Base-by-base conservation (phyloP, 108 stramenopile genomes). In the Skeletonema potamos region DNA sequence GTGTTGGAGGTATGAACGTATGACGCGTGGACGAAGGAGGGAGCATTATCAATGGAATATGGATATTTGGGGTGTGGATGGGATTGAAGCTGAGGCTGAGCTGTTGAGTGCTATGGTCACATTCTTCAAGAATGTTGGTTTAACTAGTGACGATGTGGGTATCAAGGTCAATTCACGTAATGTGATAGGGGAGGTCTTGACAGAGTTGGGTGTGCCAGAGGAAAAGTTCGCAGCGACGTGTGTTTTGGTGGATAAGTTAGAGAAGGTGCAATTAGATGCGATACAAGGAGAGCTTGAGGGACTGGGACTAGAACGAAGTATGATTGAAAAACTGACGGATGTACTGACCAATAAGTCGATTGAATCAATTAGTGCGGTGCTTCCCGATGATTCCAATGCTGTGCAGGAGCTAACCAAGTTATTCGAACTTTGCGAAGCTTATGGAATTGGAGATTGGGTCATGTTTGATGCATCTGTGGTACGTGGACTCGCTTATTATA, bases 11-110 rank as follows among this genome's bases (percentile, higher is more conserved):
- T 99, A 99, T 73, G 98, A 99, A 70, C 89, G 98, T 12, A 99
- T 96, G 95, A 99, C 98, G 11, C 73, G 98, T n/a, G 98, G 98
- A 17, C 87, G 98, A 28, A 74, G 97, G 43, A 82, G 98, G 55
- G 98, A 99, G 74, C 98, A 99, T 73, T 99, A 94, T 79, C 98
- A 99, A 84, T 99, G 97, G 98, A 99, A 98, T 82, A 83, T 97
- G 94, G 96, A 94, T 78, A 82, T 94, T 56, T 94, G 89, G 91
- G 93, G 96, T 3, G 88, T 97, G 2, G 79, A 80, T 10, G 96
- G 96, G 15, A 90, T 92, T 44, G 91, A 93, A 67, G 97, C 96
- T 1, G 98, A 99, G 74, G 96, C 94, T 5, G 98, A 99, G 75
- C 62, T 98, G 15, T 66, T 99, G n/a, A 75, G 85, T 58, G 96